Percentiles rank a stretch among this genome's conserved stretches.
phyloP scores from a whole-genome alignment of 2,329 filamentous ascomycete genomes.

The Curvularia sp. region DNA sequence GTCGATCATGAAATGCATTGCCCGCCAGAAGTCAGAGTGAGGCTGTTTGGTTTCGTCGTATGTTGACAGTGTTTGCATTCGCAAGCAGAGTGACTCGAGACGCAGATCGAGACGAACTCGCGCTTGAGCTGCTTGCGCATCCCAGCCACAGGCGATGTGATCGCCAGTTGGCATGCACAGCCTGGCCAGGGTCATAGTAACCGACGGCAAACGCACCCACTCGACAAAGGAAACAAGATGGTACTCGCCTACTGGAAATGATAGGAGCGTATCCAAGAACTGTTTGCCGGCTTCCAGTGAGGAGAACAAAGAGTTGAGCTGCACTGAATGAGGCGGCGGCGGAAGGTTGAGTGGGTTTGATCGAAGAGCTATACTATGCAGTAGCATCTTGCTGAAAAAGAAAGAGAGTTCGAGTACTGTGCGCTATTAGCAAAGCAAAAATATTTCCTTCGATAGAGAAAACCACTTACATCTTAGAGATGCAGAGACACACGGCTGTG shows the following conservation, averaged over 20 bases:
- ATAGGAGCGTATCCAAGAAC: conserved; percentile 73
- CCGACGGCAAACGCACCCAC: conserved; percentile 44
- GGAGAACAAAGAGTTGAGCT: conserved; percentile 36
- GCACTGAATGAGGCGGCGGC: conserved; percentile 14
- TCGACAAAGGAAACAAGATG: conserved; percentile 43
- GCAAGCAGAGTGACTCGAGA: conserved; percentile 45
- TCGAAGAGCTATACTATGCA: conserved; percentile 40
- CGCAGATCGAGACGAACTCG: conserved; percentile 43
- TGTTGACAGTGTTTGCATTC: conserved; percentile 41
- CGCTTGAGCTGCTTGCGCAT: conserved; percentile 43
- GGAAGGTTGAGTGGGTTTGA: conserved; percentile 6
- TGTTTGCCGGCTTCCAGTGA: conserved; percentile 68
- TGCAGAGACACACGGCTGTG: conserved; percentile 15
- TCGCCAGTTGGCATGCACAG: conserved; percentile 40
- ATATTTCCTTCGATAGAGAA: too few relatives aligned
- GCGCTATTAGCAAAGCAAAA: not conserved
- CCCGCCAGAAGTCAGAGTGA: conserved; percentile 43
- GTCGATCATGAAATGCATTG: conserved; percentile 42
- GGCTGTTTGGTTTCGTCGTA: conserved; percentile 35
- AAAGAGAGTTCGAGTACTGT: conserved; percentile 41
- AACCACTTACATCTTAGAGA: conserved; percentile 32
- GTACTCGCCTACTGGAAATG: conserved; percentile 67
- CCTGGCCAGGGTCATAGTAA: conserved; percentile 39
- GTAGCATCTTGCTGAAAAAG: conserved; percentile 38
- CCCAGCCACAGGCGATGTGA: conserved; percentile 38